phyloP scores from a whole-genome alignment of 2,329 filamentous ascomycete species.

The Chaetomium globosum region DNA sequence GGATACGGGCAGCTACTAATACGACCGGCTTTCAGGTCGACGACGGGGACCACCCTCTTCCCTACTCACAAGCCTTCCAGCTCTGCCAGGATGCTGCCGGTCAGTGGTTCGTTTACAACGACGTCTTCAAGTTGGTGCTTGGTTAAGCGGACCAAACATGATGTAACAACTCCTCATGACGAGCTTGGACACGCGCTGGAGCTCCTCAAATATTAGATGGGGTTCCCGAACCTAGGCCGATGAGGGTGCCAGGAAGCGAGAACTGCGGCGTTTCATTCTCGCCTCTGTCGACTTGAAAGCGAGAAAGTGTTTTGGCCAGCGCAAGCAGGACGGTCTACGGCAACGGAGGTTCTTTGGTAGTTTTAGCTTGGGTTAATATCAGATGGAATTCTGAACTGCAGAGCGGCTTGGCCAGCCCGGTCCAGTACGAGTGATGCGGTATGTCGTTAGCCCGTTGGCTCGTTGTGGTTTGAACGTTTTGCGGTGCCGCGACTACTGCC shows the following conservation, averaged over 20 bases:
- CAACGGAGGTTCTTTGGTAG: slow-evolving; percentile 9
- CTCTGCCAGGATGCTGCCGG: slow-evolving; percentile 68
- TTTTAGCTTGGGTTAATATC: slow-evolving; percentile 23
- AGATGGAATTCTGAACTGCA: slow-evolving; percentile 16
- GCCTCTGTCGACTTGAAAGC: neutral
- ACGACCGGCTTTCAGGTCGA: slow-evolving; percentile 67
- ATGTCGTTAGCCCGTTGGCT: slow-evolving; percentile 3
- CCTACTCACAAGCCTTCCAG: slow-evolving; percentile 88
- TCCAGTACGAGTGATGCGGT: neutral
- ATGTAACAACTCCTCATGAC: neutral
- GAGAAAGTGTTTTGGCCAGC: too few relatives aligned
- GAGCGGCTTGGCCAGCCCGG: neutral
- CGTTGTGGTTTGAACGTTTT: neutral
- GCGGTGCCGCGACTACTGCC: slow-evolving; percentile 14
- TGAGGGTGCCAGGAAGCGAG: neutral
- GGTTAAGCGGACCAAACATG: slow-evolving; percentile 45
- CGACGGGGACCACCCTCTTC: slow-evolving; percentile 83
- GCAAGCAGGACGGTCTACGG: neutral
- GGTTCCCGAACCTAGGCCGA: slow-evolving; percentile 3
- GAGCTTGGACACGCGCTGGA: neutral
- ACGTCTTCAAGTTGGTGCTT: slow-evolving; percentile 90
- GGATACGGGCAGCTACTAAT: neutral
- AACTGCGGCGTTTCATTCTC: neutral
- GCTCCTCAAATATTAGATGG: slow-evolving; percentile 3
- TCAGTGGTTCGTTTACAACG: slow-evolving; percentile 88